phyloP scores from a whole-genome alignment of 148 eudicot genomes.

The Spergularia bocconei region DNA sequence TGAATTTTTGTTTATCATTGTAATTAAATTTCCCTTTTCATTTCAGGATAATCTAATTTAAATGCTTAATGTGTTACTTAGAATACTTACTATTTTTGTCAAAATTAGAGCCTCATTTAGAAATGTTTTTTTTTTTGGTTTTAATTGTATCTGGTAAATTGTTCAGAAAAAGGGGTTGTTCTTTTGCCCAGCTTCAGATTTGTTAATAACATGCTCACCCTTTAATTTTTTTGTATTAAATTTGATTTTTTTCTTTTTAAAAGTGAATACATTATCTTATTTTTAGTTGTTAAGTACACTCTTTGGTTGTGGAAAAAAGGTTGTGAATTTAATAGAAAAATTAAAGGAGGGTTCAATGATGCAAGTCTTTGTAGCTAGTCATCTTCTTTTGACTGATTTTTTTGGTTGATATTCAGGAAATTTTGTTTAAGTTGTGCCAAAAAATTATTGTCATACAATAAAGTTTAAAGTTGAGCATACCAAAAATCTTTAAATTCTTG shows the following conservation, averaged over 20 bases:
- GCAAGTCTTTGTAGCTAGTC: conserved; percentile 7
- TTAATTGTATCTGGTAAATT: conserved; percentile 1
- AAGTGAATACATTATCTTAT: background rate
- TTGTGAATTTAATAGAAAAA: background rate
- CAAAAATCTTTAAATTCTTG: no score
- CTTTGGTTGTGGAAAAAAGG: conserved; percentile 17
- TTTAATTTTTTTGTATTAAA: background rate
- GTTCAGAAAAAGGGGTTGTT: conserved; percentile 16
- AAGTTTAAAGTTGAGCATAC: background rate
- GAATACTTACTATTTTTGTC: background rate
- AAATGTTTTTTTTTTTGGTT: conserved; percentile 4
- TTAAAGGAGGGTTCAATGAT: background rate
- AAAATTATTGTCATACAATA: background rate
- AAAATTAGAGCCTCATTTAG: background rate
- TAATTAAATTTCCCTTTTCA: background rate
- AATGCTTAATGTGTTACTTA: background rate
- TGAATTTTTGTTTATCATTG: background rate
- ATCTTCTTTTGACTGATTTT: conserved; percentile 23
- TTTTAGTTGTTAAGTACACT: background rate
- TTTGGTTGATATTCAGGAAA: conserved; percentile 1
- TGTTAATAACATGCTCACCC: conserved; percentile 1
- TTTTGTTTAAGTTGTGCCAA: background rate
- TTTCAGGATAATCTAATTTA: background rate
- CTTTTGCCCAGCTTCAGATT: conserved; percentile 26
- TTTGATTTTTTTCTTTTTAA: background rate